Evolutionary conservation across 805 yeast genomes (phyloP), one percentile per base, ranked within the genome.

Genomic region (Yarrowia phangngaensis): DNA sequence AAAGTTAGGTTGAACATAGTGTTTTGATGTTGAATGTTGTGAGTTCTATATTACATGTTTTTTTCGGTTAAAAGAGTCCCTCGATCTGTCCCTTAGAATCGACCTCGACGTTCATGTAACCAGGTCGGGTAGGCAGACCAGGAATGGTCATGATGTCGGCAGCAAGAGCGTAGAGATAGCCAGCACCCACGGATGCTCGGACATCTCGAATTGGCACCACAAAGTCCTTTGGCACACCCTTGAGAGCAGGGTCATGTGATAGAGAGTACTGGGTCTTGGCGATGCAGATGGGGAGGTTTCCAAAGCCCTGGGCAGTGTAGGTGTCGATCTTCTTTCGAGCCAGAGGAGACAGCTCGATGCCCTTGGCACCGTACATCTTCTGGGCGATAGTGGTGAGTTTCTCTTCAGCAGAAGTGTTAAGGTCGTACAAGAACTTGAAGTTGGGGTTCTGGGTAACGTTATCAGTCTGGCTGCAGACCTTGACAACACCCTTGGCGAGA

Each of bases 101-200:
- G 49, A 90, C 92, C 67, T 90, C 98, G 52, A 90, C 96, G 62
- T 89, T 85, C 95, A 90, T 86, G 72, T 84, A 90, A 19, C 97
- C 97, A 58, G 94, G 84, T 64, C 85, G 89, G 8, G 97, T 90
- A 51, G 97, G 94, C 62, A 90, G 72, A 53, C 98, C 98, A 20
- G 98, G 98, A 59, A 90, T 89, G 20, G 98, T 90, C 82, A 84
- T 88, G 60, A 90, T 90, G 68, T 90, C 95, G 51, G 95, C 97
- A 13, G 97, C 97, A 59, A 90, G 74, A 1, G 97, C 97, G 63
- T 90, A 92, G 63, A 90, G 74, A 69, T 90, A 90, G 8, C 97
- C 97, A 38, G 97, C 97, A 67, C 98, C 98, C 50, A 86, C 85
- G 27, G 95, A 83, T 30, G 90, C 89, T 68, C 95, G 82, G 55